Evolutionary conservation across 495 filamentous ascomycete species (phyloP).

Genomic region (Talaromyces ruber): DNA sequence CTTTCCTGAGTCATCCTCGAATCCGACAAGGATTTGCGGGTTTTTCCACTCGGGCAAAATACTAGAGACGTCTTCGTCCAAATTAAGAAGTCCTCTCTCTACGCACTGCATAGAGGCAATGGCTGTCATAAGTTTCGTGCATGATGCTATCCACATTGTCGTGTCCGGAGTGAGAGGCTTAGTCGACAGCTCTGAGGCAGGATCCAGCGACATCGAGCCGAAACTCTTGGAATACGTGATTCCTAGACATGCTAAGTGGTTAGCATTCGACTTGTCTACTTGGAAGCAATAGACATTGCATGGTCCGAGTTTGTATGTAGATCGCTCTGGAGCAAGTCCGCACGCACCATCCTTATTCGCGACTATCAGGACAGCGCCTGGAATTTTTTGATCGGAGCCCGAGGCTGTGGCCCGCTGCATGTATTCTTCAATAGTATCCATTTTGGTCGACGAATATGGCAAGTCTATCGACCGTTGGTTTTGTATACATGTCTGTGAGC

Average conservation of each 20-base stretch:
- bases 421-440: neutral
- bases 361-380: neutral
- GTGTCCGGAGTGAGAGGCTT: conserved; percentile 17
- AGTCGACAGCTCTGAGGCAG: neutral
- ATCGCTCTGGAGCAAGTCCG: neutral
- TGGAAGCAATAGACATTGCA: neutral
- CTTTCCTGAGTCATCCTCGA: conserved; percentile 19
- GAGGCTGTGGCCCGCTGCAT: neutral
- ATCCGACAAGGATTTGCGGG: conserved; percentile 26
- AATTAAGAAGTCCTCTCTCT: conserved; percentile 34
- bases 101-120: conserved; percentile 49
- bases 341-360: neutral
- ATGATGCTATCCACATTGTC: conserved; percentile 46
- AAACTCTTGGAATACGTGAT: neutral
- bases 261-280: neutral
- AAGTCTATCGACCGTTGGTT: neutral
- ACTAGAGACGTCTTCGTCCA: conserved; percentile 39
- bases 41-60: conserved; percentile 39
- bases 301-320: neutral
- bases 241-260: neutral
- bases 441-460: neutral
- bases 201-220: neutral
- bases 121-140: conserved; percentile 41
- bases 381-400: neutral
- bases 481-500: neutral